Evolutionary conservation across 2,329 filamentous ascomycete genomes (phyloP).

Genomic region (Fusarium guadeloupense): DNA sequence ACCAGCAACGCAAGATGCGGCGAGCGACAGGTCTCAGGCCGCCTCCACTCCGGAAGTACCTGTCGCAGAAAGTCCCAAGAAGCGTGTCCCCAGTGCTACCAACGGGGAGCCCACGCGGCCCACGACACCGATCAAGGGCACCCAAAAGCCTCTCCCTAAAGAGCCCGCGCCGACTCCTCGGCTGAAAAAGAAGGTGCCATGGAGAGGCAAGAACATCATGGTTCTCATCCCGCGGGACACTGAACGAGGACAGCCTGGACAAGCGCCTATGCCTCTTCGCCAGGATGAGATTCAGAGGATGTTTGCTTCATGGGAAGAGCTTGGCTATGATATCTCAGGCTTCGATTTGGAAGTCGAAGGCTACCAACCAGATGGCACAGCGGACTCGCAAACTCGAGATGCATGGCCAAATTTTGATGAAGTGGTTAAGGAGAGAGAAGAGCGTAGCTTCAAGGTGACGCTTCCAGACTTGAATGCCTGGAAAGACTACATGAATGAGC

Average conservation of each 20-base stretch:
- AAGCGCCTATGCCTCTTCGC: conserved; percentile 63
- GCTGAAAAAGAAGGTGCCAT: conserved; percentile 75
- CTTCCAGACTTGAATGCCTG: conserved; percentile 76
- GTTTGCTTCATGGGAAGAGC: conserved; percentile 71
- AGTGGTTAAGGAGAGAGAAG: conserved; percentile 62
- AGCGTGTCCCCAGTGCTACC: conserved; percentile 27
- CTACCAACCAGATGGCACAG: conserved; percentile 49
- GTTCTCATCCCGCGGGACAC: conserved; percentile 75
- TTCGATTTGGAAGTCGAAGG: conserved; percentile 70
- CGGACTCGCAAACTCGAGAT: conserved; percentile 70
- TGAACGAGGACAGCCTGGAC: conserved; percentile 67
- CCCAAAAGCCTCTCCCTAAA: conserved; percentile 50
- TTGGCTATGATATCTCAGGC: conserved; percentile 74
- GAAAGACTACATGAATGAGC: conserved; percentile 81
- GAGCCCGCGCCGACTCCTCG: conserved; percentile 61
- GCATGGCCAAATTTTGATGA: conserved; percentile 74
- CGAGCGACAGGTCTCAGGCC: conserved; percentile 40
- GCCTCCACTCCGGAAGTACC: conserved; percentile 39
- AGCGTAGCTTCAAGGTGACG: conserved; percentile 66
- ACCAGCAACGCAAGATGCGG: conserved; percentile 42
- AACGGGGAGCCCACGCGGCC: conserved; percentile 47
- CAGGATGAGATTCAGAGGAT: conserved; percentile 67
- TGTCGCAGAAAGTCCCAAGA: conserved; percentile 42
- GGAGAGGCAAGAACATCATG: conserved; percentile 79
- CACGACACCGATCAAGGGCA: conserved; percentile 49